These are phyloP conservation scores for Suillus cothurnatus DNA, from an alignment of 768 basidiomycete genomes.

Conservation along the genomic window DNA sequence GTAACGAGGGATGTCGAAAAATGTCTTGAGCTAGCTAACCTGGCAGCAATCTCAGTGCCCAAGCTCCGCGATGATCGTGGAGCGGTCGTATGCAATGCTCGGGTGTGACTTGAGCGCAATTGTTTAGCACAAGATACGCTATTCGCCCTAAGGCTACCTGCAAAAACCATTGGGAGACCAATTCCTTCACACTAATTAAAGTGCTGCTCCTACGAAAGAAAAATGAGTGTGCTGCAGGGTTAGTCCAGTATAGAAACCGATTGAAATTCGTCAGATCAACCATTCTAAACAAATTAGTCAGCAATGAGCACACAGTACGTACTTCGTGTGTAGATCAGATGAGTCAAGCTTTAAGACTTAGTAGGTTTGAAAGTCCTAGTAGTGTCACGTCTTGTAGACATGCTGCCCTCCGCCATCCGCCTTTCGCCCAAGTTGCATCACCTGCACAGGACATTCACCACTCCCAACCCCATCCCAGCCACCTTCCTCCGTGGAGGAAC, in stretches of 20 bases:
- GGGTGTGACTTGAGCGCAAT: slow-evolving; percentile 14
- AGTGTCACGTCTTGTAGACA: background rate
- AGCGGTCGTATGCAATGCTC: slow-evolving; percentile 16
- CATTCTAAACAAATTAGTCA: background rate
- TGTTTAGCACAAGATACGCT: slow-evolving; percentile 15
- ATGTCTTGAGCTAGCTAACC: slow-evolving; percentile 20
- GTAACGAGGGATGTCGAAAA: slow-evolving; percentile 29
- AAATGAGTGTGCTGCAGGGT: slow-evolving; percentile 5
- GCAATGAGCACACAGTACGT: too few species aligned
- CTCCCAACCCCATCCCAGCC: slow-evolving; percentile 14
- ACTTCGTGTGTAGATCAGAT: too few species aligned
- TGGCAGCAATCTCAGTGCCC: slow-evolving; percentile 12
- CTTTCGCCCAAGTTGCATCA: background rate
- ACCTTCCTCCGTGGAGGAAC: slow-evolving; percentile 73
- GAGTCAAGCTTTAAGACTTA: background rate
- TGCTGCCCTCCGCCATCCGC: background rate
- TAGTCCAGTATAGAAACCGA: background rate
- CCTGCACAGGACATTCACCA: background rate
- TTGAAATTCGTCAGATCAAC: background rate
- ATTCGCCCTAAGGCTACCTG: slow-evolving; percentile 21
- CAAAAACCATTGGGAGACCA: slow-evolving; percentile 26
- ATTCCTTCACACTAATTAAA: slow-evolving; percentile 20
- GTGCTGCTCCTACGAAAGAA: slow-evolving; percentile 7
- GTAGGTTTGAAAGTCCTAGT: background rate
- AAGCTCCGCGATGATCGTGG: slow-evolving; percentile 11